Evolutionary conservation across 768 basidiomycete genomes (phyloP), one percentile per base, ranked within the genome.

Genomic region (Pseudohyphozyma bogoriensis): DNA sequence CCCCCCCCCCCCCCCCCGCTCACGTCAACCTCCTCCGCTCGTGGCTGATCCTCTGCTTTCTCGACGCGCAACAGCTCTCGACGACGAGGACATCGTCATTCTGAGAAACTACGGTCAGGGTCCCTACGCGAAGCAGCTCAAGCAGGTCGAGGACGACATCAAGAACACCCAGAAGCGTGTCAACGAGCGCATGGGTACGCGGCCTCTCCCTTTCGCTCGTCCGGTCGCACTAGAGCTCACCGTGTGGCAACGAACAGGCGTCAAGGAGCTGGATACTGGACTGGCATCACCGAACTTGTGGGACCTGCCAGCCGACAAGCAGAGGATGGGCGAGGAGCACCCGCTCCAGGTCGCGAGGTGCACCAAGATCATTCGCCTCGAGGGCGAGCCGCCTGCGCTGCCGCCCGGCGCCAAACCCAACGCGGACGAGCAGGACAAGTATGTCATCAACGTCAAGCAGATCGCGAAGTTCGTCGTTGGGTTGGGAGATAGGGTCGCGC

Each of bases 21-120:
- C 20, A 31, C 29, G 29, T 50, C 16, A 16, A 2, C 16, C 24
- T 22, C 10, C 24, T 13, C 15, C 4, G n/a, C 22, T 10, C 11
- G 11, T 37, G 11, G 45, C 45, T 46, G n/a, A 26, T 18, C 11
- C 3, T n/a, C 29, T 12, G 9, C 11, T 47, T 13, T 40, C 12
- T n/a, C n/a, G n/a, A 5, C 32, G 32, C 39, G 4, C 6, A 54
- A 4, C 62, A 95, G 93, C 86, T 53, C 83, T 99, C 63, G 95
- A 97, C 72, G 93, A 96, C 70, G 90, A 89, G 67, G 95, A 97
- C 73, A 99, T 99, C 53, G 93, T 97, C 74, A 95, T 99, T 68
- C 82, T 99, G 65, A 95, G 96, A 78, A 99, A 93, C 61, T 97
- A 97, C 75, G 93, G 95, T 56, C 93, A 96, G 87, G 95, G 95